Percentiles rank a stretch among this genome's conserved stretches.
phyloP scores from a whole-genome alignment of 2,329 filamentous ascomycete genomes.

The Colletotrichum lindemuthianum region DNA sequence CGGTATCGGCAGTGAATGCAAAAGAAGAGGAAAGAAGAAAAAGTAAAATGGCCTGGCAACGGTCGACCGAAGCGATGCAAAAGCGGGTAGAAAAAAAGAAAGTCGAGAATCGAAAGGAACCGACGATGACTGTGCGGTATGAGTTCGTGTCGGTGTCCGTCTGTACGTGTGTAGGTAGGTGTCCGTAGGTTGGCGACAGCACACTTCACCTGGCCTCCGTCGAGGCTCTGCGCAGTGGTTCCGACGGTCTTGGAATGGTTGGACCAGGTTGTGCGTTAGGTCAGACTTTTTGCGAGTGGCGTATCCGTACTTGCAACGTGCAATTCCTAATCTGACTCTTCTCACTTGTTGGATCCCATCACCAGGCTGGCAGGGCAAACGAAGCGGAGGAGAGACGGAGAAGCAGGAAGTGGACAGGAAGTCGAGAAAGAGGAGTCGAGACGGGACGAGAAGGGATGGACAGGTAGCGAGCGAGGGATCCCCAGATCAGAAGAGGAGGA shows the following conservation, averaged over 20 bases:
- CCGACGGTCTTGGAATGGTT: no score
- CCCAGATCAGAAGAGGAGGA: conserved; percentile 26
- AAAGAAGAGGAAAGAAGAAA: conserved; percentile 10
- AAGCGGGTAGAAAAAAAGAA: conserved; percentile 20
- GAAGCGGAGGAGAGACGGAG: conserved; percentile 1
- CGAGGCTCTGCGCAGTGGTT: not conserved
- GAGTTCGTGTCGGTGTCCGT: conserved; percentile 18
- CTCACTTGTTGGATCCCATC: conserved; percentile 5
- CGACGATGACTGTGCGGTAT: conserved; percentile 7
- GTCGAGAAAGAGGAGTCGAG: conserved; percentile 23
- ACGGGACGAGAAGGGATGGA: conserved; percentile 13
- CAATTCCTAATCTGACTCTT: not conserved
- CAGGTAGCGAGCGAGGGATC: conserved; percentile 25
- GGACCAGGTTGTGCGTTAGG: not conserved
- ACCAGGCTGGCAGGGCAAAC: conserved; percentile 18
- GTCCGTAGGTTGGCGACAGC: not conserved
- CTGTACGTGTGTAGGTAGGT: conserved; percentile 1
- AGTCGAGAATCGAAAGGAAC: conserved; percentile 27
- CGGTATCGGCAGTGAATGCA: not conserved
- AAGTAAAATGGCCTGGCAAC: conserved; percentile 5
- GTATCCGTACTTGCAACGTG: no score
- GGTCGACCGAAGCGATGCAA: conserved; percentile 11
- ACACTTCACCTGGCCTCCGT: not conserved
- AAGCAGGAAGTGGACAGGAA: conserved; percentile 3
- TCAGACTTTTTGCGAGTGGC: no score